A percentile compares a stretch with the other conserved stretches of the same genome.
phyloP scores from a whole-genome alignment of 148 eudicot species.

The Vaccinium vitisidaea region DNA sequence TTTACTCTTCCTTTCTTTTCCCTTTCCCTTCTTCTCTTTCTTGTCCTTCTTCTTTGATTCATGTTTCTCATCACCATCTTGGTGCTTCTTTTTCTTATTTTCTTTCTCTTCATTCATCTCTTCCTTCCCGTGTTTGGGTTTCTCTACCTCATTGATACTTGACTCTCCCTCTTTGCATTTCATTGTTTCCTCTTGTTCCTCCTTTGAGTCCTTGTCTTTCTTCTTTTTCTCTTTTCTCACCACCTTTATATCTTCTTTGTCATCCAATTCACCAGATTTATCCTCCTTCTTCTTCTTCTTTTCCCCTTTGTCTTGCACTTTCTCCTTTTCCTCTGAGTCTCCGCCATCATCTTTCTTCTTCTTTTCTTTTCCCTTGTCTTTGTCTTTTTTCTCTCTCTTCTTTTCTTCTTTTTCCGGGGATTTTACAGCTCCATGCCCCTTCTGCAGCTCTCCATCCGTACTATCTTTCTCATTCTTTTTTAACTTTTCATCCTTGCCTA shows the following conservation, averaged over 20 bases:
- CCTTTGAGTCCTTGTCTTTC: not conserved
- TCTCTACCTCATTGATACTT: constrained; percentile 21
- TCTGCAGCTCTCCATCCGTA: not conserved
- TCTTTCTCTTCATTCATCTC: constrained; percentile 23
- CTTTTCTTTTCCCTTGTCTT: not conserved
- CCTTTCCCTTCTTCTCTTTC: constrained; percentile 18
- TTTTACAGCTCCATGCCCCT: not conserved
- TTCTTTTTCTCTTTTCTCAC: constrained; percentile 3
- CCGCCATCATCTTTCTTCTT: not conserved
- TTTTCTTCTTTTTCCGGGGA: constrained; percentile 2
- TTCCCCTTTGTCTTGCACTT: not conserved
- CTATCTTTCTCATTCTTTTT: not conserved
- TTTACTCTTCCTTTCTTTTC: constrained; percentile 17
- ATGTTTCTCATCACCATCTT: constrained; percentile 14
- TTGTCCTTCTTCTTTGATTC: constrained; percentile 25
- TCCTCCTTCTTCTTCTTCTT: constrained; percentile 5
- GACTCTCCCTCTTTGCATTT: constrained; percentile 23
- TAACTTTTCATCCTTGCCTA: constrained; percentile 2
- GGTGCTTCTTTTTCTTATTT: constrained; percentile 9
- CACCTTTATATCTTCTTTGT: not conserved
- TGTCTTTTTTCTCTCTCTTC: not conserved
- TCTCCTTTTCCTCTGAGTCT: not conserved
- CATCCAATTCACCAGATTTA: not conserved
- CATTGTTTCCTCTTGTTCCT: constrained; percentile 10
- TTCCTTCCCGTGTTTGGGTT: constrained; percentile 22